These are phyloP conservation scores for Penicillium sp. DNA, from an alignment of 2,329 filamentous ascomycete genomes.

Conservation along the genomic window DNA sequence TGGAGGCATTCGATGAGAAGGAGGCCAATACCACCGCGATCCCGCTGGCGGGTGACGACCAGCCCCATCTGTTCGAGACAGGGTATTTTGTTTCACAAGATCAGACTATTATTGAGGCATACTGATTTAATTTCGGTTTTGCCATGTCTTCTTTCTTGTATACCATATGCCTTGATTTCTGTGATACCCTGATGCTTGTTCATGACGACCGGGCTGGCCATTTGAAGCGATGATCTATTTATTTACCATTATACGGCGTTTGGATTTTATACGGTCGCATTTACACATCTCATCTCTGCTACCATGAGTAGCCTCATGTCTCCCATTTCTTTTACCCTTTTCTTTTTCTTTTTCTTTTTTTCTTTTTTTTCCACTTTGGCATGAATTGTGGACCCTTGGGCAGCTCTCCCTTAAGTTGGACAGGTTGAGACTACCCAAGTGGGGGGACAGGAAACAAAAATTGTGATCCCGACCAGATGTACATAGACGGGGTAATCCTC, in stretches of 20 bases:
- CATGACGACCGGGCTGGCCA: conserved; percentile 12
- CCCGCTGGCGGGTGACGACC: conserved; percentile 30
- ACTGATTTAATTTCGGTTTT: conserved; percentile 30
- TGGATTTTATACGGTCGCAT: conserved; percentile 1
- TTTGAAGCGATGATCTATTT: conserved; percentile 10
- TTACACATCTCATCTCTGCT: conserved; percentile 8
- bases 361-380: background rate
- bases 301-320: background rate
- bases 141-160: conserved; percentile 19
- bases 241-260: conserved; percentile 23
- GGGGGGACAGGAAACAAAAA: conserved; percentile 1
- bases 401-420: conserved; percentile 23
- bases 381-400: conserved; percentile 7
- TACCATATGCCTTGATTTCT: conserved; percentile 13
- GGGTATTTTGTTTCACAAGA: conserved; percentile 50
- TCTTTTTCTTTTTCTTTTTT: background rate
- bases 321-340: background rate
- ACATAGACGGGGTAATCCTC: conserved; percentile 5
- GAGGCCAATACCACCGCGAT: conserved; percentile 47
- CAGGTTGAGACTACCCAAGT: conserved; percentile 21
- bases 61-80: conserved; percentile 47
- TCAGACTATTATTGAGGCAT: conserved; percentile 51
- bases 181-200: conserved; percentile 24
- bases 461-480: conserved; percentile 16
- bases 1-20: conserved; percentile 64